Evolutionary conservation across 2,329 filamentous ascomycete species (phyloP).

Genomic region (Samsoniella hepiali): DNA sequence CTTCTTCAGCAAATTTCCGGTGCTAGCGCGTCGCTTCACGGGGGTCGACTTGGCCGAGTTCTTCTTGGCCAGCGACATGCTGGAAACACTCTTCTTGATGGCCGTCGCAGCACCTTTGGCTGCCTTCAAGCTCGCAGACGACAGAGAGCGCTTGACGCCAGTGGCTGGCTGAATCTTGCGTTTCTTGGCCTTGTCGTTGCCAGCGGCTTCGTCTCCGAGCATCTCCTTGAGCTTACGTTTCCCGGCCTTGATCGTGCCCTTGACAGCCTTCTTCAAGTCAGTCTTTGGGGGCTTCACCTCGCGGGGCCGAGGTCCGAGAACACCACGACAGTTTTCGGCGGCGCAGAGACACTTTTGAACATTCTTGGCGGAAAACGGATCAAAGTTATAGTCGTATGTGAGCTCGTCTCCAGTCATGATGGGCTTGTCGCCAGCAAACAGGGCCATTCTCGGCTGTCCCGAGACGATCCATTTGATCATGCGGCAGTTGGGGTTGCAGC

Average conservation of each 20-base stretch:
- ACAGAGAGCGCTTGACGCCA: conserved; percentile 35
- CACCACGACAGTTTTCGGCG: conserved; percentile 60
- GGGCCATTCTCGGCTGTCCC: conserved; percentile 90
- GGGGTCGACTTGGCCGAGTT: conserved; percentile 26
- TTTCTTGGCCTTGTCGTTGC: conserved; percentile 48
- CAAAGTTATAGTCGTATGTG: conserved; percentile 85
- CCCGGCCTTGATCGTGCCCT: conserved; percentile 43
- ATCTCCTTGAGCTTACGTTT: conserved; percentile 58
- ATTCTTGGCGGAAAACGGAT: conserved; percentile 66
- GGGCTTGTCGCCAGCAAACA: conserved; percentile 85
- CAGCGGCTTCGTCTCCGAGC: conserved; percentile 39
- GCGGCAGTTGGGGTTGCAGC: conserved; percentile 90
- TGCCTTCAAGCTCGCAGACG: conserved; percentile 34
- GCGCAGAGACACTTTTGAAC: conserved; percentile 65
- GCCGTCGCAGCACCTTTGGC: conserved; percentile 37
- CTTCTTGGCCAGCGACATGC: conserved; percentile 31
- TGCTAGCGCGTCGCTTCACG: conserved; percentile 27
- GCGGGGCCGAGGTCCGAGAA: conserved; percentile 60
- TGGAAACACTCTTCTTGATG: conserved; percentile 37
- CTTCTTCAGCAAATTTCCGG: conserved; percentile 30
- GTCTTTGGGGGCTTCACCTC: conserved; percentile 51
- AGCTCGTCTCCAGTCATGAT: conserved; percentile 95
- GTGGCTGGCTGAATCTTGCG: conserved; percentile 35
- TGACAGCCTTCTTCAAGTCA: conserved; percentile 37
- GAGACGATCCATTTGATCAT: conserved; percentile 98